A percentile compares a stretch with the other conserved stretches of the same genome.
phyloP scores from a whole-genome alignment of 768 basidiomycete genomes.

The Suillus brevipes region DNA sequence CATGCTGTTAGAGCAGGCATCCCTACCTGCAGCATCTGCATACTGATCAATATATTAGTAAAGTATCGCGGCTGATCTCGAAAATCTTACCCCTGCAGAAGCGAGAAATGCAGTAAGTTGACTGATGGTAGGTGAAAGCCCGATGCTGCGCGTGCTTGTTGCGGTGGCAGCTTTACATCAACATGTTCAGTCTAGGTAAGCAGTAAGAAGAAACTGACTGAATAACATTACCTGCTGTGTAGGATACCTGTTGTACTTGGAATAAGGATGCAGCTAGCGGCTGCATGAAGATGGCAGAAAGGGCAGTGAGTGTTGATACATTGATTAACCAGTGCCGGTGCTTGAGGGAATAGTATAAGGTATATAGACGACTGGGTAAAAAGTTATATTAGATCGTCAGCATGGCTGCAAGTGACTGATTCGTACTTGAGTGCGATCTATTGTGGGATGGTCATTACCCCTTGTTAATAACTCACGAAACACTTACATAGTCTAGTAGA shows the following conservation, averaged over 20 bases:
- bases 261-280: slow-evolving; percentile 51
- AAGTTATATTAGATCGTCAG: slow-evolving; percentile 8
- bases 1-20: neutral
- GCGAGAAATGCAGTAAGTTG: slow-evolving; percentile 56
- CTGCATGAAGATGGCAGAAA: slow-evolving; percentile 50
- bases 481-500: slow-evolving; percentile 64
- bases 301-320: slow-evolving; percentile 50
- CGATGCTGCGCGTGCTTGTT: slow-evolving; percentile 43
- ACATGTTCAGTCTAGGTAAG: slow-evolving; percentile 30
- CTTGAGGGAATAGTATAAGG: slow-evolving; percentile 46
- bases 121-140: slow-evolving; percentile 44
- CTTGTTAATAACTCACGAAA: neutral
- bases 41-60: slow-evolving; percentile 35
- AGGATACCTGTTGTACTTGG: slow-evolving; percentile 23
- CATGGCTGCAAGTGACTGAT: neutral
- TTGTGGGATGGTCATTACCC: neutral
- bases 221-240: slow-evolving; percentile 19
- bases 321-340: slow-evolving; percentile 57
- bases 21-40: slow-evolving; percentile 28
- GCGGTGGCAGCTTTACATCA: slow-evolving; percentile 35
- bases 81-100: slow-evolving; percentile 51
- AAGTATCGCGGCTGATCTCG: neutral
- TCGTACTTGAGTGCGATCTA: slow-evolving; percentile 48
- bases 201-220: slow-evolving; percentile 42
- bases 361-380: slow-evolving; percentile 40